Conservation (phyloP, 2,329 filamentous ascomycete genomes). For the Alternaria brassicae region DNA sequence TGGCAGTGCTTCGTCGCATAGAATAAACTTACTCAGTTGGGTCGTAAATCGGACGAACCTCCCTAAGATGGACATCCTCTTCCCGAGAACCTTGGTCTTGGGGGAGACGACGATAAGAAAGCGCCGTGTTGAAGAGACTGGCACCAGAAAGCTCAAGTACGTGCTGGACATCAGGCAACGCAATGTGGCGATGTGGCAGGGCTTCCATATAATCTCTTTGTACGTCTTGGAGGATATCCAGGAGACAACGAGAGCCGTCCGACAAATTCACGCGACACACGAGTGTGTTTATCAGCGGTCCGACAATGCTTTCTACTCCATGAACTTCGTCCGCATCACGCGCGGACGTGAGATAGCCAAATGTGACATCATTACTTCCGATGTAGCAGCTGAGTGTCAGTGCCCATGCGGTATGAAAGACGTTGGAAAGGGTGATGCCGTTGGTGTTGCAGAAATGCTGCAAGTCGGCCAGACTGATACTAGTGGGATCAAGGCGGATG, state of each 20-base stretch:
- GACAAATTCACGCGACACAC: slow-evolving; percentile 54
- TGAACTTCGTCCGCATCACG: slow-evolving; percentile 51
- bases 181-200: slow-evolving; percentile 54
- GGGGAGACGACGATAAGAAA: slow-evolving; percentile 57
- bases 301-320: slow-evolving; percentile 53
- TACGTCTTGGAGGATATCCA: slow-evolving; percentile 51
- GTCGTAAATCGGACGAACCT: slow-evolving; percentile 51
- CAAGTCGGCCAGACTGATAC: slow-evolving; percentile 35
- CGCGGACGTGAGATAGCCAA: slow-evolving; percentile 55
- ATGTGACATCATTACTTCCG: slow-evolving; percentile 50
- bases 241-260: slow-evolving; percentile 40
- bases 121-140: slow-evolving; percentile 57
- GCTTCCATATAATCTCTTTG: slow-evolving; percentile 58
- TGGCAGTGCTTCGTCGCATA: not conserved
- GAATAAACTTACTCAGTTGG: slow-evolving; percentile 50
- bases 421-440: slow-evolving; percentile 59
- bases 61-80: slow-evolving; percentile 47
- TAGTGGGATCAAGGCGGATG: slow-evolving; percentile 39
- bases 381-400: slow-evolving; percentile 50
- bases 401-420: slow-evolving; percentile 53
- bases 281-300: slow-evolving; percentile 57
- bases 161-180: slow-evolving; percentile 57
- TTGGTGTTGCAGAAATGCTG: slow-evolving; percentile 52
- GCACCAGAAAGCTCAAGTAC: slow-evolving; percentile 42
- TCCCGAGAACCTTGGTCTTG: slow-evolving; percentile 31